Evolutionary conservation across 1,284 basidiomycete genomes (phyloP), one percentile per base, ranked within the genome.

Genomic region (Ceratobasidium sp.): DNA sequence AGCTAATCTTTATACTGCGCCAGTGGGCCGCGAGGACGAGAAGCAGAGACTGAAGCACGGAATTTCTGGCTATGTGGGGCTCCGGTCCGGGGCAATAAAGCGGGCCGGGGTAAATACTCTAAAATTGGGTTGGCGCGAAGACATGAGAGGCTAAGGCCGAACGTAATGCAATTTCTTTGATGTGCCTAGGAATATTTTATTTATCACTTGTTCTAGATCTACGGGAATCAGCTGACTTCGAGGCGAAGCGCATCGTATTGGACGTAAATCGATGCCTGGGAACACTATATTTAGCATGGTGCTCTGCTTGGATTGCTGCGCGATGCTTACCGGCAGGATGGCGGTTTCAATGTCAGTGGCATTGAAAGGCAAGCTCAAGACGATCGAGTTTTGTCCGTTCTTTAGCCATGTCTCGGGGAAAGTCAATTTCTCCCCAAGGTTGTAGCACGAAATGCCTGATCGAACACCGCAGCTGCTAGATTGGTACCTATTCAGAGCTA

Each of bases 211-310:
- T 54, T 54, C 20, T 29, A 38, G 29, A 34, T 8, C 32, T 29
- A 31, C 34, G n/a, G n/a, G n/a, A 29, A 25, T 67, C 27, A 67
- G 64, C 40, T 67, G 64, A 76, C 65, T 62, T 75, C 75, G 29
- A 76, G 69, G 15, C 74, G 68, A n/a, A 76, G 47, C 10, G 75
- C 75, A 70, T 76, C 75, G 65, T 76, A 76, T 69, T 72, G 64
- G 38, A 75, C 75, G 20, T 69, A 73, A 27, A 75, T 70, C 50
- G 73, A 71, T 17, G 27, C 64, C 40, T 62, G 50, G 49, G 50
- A 31, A 52, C 69, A 58, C 22, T n/a, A 53, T 49, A 35, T 32
- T 50, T 62, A 64, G 56, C 32, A 34, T 22, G 32, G 8, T 32
- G 38, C 25, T 27, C 17, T 15, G 27, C 22, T 27, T 45, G 32